Evolutionary conservation across 2,329 filamentous ascomycete species (phyloP).

Genomic region (Rhynchosporium agropyri): DNA sequence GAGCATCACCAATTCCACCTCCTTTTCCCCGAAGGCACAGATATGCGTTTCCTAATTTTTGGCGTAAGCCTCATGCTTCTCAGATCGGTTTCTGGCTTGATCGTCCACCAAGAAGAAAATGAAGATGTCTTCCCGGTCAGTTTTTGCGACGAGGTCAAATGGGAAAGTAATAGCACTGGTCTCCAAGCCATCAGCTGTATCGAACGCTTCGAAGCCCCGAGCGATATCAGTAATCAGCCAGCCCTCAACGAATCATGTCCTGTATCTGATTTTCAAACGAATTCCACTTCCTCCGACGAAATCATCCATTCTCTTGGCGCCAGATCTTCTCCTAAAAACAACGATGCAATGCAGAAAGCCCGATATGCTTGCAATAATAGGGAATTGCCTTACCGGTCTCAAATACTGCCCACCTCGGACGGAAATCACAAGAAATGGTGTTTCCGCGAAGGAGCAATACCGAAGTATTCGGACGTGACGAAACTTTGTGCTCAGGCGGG

Average conservation of each 20-base stretch:
- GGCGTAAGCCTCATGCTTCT: background rate
- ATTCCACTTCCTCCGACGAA: background rate
- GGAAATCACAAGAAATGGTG: background rate
- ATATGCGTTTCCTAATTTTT: background rate
- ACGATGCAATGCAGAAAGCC: background rate
- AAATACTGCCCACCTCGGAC: background rate
- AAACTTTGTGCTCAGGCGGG: background rate
- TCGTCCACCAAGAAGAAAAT: background rate
- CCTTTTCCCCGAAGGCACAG: too few relatives aligned
- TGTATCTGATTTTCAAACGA: background rate
- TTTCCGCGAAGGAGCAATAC: conserved; percentile 3
- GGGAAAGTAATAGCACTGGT: background rate
- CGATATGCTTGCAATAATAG: background rate
- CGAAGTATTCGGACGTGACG: background rate
- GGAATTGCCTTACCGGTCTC: background rate
- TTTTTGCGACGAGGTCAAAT: background rate
- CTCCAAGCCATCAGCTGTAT: background rate
- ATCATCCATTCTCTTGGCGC: background rate
- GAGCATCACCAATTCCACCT: too few relatives aligned
- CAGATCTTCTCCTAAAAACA: background rate
- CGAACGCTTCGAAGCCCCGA: background rate
- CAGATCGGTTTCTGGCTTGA: background rate
- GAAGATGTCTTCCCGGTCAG: background rate
- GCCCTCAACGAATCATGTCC: background rate
- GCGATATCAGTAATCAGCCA: background rate